phyloP scores from a whole-genome alignment of 2,329 filamentous ascomycete genomes.

The Bipolaris gigantea region DNA sequence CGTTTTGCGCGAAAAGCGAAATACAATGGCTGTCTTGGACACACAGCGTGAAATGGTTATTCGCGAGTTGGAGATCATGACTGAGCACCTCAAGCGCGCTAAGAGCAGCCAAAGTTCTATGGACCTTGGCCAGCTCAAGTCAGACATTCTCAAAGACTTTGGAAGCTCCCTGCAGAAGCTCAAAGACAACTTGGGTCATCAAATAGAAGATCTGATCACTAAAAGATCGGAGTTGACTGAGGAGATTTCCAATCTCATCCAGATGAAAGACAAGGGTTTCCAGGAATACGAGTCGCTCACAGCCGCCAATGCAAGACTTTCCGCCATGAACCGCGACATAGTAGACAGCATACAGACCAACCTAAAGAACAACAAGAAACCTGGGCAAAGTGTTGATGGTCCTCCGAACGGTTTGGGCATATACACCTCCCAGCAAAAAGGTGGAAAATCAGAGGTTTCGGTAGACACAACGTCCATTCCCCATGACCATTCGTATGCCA shows the following conservation, averaged over 20 bases:
- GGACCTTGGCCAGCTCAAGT: conserved; percentile 72
- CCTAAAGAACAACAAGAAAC: conserved; percentile 73
- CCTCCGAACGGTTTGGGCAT: conserved; percentile 65
- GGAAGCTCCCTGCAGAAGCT: conserved; percentile 65
- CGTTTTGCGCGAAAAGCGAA: conserved; percentile 87
- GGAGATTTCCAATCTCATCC: conserved; percentile 78
- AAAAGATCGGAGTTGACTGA: conserved; percentile 82
- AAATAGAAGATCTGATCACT: conserved; percentile 87
- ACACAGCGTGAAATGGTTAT: conserved; percentile 96
- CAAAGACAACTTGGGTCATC: conserved; percentile 74
- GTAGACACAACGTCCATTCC: conserved; percentile 47
- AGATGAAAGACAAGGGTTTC: conserved; percentile 88
- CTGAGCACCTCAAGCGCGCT: conserved; percentile 81
- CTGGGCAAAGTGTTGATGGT: conserved; percentile 52
- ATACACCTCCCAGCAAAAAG: conserved; percentile 49
- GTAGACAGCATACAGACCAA: conserved; percentile 92
- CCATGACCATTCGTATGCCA: conserved; percentile 46
- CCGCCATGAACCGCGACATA: conserved; percentile 92
- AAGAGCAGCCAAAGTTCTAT: conserved; percentile 79
- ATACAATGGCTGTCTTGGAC: conserved; percentile 91
- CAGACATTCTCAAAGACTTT: conserved; percentile 64
- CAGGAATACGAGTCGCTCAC: conserved; percentile 95
- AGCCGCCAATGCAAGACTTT: conserved; percentile 89
- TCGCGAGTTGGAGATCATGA: conserved; percentile 84
- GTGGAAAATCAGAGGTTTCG: conserved; percentile 44